Percentiles rank a stretch among this genome's conserved stretches.
phyloP scores from a whole-genome alignment of 768 basidiomycete species.

The Trametes meyenii region DNA sequence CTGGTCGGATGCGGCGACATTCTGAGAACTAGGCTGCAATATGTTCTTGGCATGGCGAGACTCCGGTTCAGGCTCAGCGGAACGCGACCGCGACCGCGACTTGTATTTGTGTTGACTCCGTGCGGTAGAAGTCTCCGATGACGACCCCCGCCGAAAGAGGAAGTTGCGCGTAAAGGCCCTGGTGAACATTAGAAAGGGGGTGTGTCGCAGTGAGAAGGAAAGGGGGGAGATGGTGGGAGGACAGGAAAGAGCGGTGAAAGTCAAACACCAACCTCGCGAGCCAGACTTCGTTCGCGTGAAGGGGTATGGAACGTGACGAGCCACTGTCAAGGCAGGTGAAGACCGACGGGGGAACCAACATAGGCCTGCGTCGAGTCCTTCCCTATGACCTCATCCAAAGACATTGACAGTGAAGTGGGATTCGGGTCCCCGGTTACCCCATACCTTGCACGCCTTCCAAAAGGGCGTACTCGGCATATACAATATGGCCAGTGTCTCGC shows the following conservation, averaged over 20 bases:
- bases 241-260: slow-evolving; percentile 1
- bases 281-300: slow-evolving; percentile 3
- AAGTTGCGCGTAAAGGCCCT: slow-evolving; percentile 16
- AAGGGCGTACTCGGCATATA: not conserved
- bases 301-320: slow-evolving; percentile 12
- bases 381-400: not conserved
- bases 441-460: not conserved
- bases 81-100: slow-evolving; percentile 3
- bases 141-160: slow-evolving; percentile 11
- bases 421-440: too few species aligned
- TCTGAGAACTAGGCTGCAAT: slow-evolving; percentile 7
- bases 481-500: too few species aligned
- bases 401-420: too few species aligned
- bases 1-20: not conserved
- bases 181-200: slow-evolving; percentile 12
- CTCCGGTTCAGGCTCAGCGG: not conserved
- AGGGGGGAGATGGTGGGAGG: not conserved
- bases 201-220: slow-evolving; percentile 7
- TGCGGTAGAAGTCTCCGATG: not conserved
- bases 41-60: not conserved
- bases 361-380: not conserved
- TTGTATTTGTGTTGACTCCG: not conserved
- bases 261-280: slow-evolving; percentile 7
- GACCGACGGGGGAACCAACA: not conserved
- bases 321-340: slow-evolving; percentile 3